Conservation (phyloP, 2,329 filamentous ascomycete species). For the Phyllosticta ampelicida region DNA sequence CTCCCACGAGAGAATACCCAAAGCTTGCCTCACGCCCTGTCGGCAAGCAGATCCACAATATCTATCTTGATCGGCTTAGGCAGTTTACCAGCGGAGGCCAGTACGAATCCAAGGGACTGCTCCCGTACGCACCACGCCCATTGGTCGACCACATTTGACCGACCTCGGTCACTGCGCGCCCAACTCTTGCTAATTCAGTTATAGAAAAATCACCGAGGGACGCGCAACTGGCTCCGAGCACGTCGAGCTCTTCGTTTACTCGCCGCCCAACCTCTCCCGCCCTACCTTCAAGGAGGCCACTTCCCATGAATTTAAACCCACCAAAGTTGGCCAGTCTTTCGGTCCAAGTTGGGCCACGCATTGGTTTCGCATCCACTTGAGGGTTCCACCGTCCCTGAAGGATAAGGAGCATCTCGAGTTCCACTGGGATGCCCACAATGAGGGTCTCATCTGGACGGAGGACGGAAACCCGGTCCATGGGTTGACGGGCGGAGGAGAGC, state of each 20-base stretch:
- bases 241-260: slow-evolving; percentile 78
- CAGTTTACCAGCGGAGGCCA: slow-evolving; percentile 66
- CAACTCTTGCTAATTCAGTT: not conserved
- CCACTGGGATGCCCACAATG: slow-evolving; percentile 91
- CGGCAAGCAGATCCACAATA: slow-evolving; percentile 54
- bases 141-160: slow-evolving; percentile 7
- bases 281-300: slow-evolving; percentile 80
- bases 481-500: slow-evolving; percentile 78
- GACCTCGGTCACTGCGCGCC: not conserved
- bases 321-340: slow-evolving; percentile 66
- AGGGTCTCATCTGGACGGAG: slow-evolving; percentile 88
- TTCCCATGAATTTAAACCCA: slow-evolving; percentile 62
- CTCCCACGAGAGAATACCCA: slow-evolving; percentile 21
- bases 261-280: slow-evolving; percentile 65
- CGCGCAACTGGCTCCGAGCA: slow-evolving; percentile 57
- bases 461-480: slow-evolving; percentile 87
- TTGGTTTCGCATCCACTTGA: slow-evolving; percentile 83
- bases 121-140: slow-evolving; percentile 43
- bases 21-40: slow-evolving; percentile 26
- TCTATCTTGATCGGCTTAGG: slow-evolving; percentile 74
- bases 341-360: slow-evolving; percentile 96
- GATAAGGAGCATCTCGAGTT: slow-evolving; percentile 81
- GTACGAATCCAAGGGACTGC: slow-evolving; percentile 63
- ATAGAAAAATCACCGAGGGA: slow-evolving; percentile 62
- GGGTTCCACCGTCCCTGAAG: slow-evolving; percentile 59